Conservation (phyloP, 31 red algal species). For the Endocladia muricata region DNA sequence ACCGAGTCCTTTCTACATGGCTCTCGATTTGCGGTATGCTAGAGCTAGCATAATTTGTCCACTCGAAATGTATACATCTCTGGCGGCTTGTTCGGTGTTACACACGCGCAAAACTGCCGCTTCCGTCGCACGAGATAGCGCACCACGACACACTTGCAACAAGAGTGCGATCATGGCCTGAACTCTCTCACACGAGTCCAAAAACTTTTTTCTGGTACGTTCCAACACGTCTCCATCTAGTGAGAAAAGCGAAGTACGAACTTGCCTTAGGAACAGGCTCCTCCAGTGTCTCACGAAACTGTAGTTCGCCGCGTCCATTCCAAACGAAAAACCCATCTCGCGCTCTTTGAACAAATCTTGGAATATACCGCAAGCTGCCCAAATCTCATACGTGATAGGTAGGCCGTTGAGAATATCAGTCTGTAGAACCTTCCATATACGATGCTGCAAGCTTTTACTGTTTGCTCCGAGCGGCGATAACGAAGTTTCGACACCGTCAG, state of each 20-base stretch:
- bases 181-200: not conserved
- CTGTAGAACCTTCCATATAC: not conserved
- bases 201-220: not conserved
- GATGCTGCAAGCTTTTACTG: not conserved
- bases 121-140: not conserved
- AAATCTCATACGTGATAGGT: not conserved
- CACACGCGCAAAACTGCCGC: not conserved
- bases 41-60: not conserved
- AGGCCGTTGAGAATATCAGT: not conserved
- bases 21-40: not conserved
- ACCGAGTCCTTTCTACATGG: not conserved
- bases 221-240: not conserved
- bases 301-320: not conserved
- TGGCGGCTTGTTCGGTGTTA: not conserved
- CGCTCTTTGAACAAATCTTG: not conserved
- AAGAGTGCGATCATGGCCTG: not conserved
- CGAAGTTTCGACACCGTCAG: not conserved
- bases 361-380: not conserved
- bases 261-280: not conserved
- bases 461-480: not conserved
- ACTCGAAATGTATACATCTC: not conserved
- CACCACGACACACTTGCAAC: not conserved
- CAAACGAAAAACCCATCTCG: not conserved
- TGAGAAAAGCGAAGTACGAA: not conserved
- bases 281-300: not conserved